Evolutionary conservation across 2,329 filamentous ascomycete genomes (phyloP), one percentile per base, ranked within the genome.

Genomic region (Bimuria novae-zelandiae): DNA sequence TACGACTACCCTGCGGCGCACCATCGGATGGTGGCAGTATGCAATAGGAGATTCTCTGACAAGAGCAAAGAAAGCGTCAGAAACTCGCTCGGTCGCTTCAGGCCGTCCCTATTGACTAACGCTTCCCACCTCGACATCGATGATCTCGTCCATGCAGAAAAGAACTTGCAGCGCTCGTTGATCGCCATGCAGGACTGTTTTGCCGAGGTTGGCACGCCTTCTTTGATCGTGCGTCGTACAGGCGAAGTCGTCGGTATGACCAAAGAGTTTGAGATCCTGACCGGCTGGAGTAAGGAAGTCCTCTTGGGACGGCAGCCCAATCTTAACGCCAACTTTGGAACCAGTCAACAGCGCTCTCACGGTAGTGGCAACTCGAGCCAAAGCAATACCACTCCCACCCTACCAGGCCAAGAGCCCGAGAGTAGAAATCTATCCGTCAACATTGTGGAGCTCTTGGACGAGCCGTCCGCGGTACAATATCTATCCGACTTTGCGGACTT

Each of bases 71-170:
- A 86, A 88, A 52, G 96, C 97, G 60, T 92, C 91, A 54, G 44
- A 16, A 90, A 92, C 75, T 89, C 92, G 0, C 82, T 99, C 47
- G 89, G 90, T 6, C 91, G 89, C 39, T 96, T 97, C 63, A 88
- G 94, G 7, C 93, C 94, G 1, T 94, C 92, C 0, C 94, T 99
- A 70, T 93, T 97, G 58, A 88, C 92, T 10, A 95, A 91, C 57
- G 96, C 90, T 17, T 89, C 90, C 66, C 92, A 90, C n/a, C 79
- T 97, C 55, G 92, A 91, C 59, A 82, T 87, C 16, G 88, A 94
- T 65, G 94, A 99, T 73, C 80, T 97, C 23, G 87, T 99, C 19
- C 97, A 97, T 73, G 96, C 96, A 89, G 94, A 99, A 73, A 96
- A 96, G 76, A 95, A 90, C 67, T 91, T 97, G 69, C 94, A 99